phyloP scores from a whole-genome alignment of 2,329 filamentous ascomycete species.

The Colletotrichum siamense region DNA sequence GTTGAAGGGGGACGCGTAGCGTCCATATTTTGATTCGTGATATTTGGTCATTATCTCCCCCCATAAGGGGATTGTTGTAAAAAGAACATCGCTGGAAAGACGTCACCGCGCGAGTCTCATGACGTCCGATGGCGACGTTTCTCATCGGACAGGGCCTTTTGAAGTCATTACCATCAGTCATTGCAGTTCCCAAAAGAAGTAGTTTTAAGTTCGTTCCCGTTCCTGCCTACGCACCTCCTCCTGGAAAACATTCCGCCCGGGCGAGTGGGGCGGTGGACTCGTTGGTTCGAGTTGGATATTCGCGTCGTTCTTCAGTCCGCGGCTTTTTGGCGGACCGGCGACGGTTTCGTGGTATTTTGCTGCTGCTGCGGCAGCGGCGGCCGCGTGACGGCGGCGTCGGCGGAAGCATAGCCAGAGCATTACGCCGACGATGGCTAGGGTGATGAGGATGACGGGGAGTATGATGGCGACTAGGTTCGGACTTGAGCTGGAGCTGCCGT shows the following conservation, averaged over 20 bases:
- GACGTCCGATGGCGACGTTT: background rate
- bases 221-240: slow-evolving; percentile 41
- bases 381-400: slow-evolving; percentile 26
- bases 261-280: slow-evolving; percentile 2
- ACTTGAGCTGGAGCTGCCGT: background rate
- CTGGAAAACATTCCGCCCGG: slow-evolving; percentile 38
- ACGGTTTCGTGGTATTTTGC: background rate
- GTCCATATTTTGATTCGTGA: background rate
- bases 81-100: background rate
- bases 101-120: slow-evolving; percentile 10
- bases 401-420: slow-evolving; percentile 30
- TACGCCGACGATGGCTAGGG: slow-evolving; percentile 25
- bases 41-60: slow-evolving; percentile 6
- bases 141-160: background rate
- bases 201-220: slow-evolving; percentile 17
- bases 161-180: background rate
- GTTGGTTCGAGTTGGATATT: slow-evolving; percentile 35
- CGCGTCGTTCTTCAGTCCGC: slow-evolving; percentile 16
- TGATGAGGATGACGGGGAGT: slow-evolving; percentile 33
- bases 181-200: background rate
- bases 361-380: slow-evolving; percentile 10
- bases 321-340: slow-evolving; percentile 16
- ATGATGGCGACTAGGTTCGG: slow-evolving; percentile 27
- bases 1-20: background rate
- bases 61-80: background rate